These are phyloP conservation scores for Diaporthe velutina DNA, from an alignment of 2,329 filamentous ascomycete genomes.

Conservation along the genomic window DNA sequence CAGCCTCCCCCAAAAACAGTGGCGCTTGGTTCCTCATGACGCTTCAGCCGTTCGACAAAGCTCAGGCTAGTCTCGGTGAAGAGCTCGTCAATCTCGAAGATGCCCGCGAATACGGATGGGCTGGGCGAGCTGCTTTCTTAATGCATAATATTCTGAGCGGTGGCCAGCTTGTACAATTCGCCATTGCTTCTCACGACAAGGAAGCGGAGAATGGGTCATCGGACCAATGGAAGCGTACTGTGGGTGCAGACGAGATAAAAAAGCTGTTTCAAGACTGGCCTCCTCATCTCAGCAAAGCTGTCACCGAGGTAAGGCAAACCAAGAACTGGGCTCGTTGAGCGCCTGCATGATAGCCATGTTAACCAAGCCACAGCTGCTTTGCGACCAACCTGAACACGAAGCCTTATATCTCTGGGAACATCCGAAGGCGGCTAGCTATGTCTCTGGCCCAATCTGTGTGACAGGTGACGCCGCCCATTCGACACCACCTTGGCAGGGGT, in stretches of 20 bases:
- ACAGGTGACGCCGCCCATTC: slow-evolving; percentile 40
- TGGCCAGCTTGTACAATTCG: slow-evolving; percentile 41
- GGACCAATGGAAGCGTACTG: slow-evolving; percentile 41
- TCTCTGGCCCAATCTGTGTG: slow-evolving; percentile 42
- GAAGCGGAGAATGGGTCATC: slow-evolving; percentile 27
- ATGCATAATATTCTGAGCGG: slow-evolving; percentile 39
- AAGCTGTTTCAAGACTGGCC: slow-evolving; percentile 42
- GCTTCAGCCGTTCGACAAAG: slow-evolving; percentile 41
- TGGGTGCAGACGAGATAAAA: slow-evolving; percentile 42
- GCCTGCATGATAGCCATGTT: not conserved
- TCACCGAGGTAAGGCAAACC: slow-evolving; percentile 31
- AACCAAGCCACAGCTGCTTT: slow-evolving; percentile 40
- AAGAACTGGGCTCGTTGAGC: not conserved
- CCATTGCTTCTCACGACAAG: slow-evolving; percentile 39
- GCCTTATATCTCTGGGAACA: slow-evolving; percentile 47
- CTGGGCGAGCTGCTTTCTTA: slow-evolving; percentile 36
- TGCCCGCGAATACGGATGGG: slow-evolving; percentile 45
- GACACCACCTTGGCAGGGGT: slow-evolving; percentile 20
- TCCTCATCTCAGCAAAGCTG: slow-evolving; percentile 41
- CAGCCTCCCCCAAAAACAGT: slow-evolving; percentile 41
- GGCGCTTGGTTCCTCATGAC: slow-evolving; percentile 43
- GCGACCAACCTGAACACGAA: slow-evolving; percentile 39
- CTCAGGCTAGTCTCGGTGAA: slow-evolving; percentile 41
- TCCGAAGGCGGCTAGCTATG: slow-evolving; percentile 41
- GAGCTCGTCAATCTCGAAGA: slow-evolving; percentile 40